Conservation (phyloP, 805 yeast genomes). For the Teunomyces barrocoloradensis region DNA sequence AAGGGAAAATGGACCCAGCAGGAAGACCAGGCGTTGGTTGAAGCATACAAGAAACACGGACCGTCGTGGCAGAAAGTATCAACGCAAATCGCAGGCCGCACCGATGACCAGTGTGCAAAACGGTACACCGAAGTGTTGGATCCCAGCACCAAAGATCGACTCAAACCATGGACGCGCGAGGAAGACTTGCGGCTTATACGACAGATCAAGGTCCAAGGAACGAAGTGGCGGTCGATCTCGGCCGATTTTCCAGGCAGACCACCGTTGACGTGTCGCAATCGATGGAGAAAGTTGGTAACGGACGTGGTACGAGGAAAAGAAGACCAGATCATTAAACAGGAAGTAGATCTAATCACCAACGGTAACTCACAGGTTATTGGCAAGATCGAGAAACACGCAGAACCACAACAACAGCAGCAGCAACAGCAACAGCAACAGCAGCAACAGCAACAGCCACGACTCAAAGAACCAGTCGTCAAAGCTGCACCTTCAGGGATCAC, state of each 20-base stretch:
- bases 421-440: not conserved
- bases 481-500: not conserved
- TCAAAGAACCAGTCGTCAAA: not conserved
- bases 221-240: constrained; percentile 86
- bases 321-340: constrained; percentile 48
- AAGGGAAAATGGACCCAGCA: constrained; percentile 85
- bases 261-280: constrained; percentile 82
- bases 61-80: constrained; percentile 87
- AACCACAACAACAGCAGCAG: not conserved
- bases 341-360: constrained; percentile 52
- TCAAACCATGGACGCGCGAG: constrained; percentile 73
- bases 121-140: constrained; percentile 85
- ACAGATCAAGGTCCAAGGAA: constrained; percentile 69
- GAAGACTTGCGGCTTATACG: constrained; percentile 74
- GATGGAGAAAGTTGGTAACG: constrained; percentile 87
- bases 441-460: not conserved
- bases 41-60: constrained; percentile 68
- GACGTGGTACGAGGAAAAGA: constrained; percentile 71
- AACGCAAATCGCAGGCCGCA: constrained; percentile 71
- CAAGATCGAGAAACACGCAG: constrained; percentile 1
- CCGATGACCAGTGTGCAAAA: constrained; percentile 94
- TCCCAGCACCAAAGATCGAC: constrained; percentile 72
- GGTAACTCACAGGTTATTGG: constrained; percentile 11
- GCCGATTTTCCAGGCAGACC: constrained; percentile 74
- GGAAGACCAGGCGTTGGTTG: constrained; percentile 67